These are phyloP conservation scores for Verticillium alfalfae DNA, from an alignment of 2,329 filamentous ascomycete species.

Conservation along the genomic window DNA sequence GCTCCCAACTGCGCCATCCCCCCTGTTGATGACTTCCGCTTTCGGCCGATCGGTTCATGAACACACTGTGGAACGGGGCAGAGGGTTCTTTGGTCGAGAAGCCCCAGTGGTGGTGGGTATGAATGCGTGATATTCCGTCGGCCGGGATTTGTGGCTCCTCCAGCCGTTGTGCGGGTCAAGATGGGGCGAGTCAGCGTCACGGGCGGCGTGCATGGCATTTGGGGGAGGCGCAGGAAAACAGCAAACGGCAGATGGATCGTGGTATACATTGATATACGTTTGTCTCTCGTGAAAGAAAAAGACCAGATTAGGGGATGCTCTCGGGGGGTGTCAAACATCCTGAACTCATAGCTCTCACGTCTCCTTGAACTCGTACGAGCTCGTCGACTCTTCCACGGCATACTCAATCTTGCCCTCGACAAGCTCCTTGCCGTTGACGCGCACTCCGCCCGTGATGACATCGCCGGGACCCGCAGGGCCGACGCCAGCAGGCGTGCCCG, in stretches of 20 bases:
- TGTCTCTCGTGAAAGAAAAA: background rate
- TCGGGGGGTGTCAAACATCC: background rate
- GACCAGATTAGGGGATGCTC: background rate
- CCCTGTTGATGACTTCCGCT: background rate
- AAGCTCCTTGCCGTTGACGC: conserved; percentile 74
- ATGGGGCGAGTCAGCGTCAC: background rate
- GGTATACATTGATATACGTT: background rate
- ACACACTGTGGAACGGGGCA: background rate
- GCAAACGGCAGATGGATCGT: background rate
- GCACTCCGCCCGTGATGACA: conserved; percentile 77
- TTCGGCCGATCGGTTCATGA: background rate
- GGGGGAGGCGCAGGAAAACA: background rate
- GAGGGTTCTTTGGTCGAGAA: background rate
- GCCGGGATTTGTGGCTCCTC: background rate
- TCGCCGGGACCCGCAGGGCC: conserved; percentile 82
- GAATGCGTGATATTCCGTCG: background rate
- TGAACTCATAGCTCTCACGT: conserved; percentile 39
- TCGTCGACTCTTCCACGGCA: conserved; percentile 70
- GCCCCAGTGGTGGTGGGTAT: background rate
- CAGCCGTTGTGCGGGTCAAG: background rate
- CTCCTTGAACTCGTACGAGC: conserved; percentile 71
- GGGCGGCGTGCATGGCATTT: background rate
- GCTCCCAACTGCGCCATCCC: background rate
- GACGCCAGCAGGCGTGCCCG: conserved; percentile 96
- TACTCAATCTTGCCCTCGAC: conserved; percentile 83